Conservation (phyloP, 164 flowering plant species). For the Piper longum region DNA sequence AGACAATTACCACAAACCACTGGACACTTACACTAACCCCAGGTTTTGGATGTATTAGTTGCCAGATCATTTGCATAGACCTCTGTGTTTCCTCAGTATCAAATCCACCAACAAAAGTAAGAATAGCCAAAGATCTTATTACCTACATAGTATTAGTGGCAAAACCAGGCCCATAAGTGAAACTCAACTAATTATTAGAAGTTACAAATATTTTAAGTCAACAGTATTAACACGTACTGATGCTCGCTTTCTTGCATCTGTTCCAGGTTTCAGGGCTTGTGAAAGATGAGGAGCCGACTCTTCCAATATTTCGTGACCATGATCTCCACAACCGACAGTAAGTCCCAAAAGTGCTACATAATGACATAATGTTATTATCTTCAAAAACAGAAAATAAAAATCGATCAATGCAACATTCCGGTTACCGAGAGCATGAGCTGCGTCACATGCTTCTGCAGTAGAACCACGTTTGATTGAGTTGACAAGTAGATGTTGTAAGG, state of each 20-base stretch:
- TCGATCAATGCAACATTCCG: neutral
- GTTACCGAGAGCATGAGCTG: conserved; percentile 58
- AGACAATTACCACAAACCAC: neutral
- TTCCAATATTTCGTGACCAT: conserved; percentile 58
- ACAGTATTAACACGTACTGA: conserved; percentile 23
- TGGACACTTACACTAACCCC: conserved; percentile 45
- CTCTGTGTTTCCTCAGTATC: conserved; percentile 51
- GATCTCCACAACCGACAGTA: conserved; percentile 55
- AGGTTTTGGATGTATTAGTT: conserved; percentile 53
- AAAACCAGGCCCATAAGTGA: neutral
- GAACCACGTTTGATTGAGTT: conserved; percentile 63
- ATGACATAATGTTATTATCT: neutral
- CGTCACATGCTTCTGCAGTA: conserved; percentile 49
- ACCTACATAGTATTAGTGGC: conserved; percentile 20
- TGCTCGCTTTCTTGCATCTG: conserved; percentile 34
- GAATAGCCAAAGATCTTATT: conserved; percentile 63
- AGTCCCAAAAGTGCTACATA: conserved; percentile 56
- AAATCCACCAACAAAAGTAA: conserved; percentile 73
- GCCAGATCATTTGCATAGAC: conserved; percentile 79
- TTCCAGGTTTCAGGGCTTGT: conserved; percentile 50
- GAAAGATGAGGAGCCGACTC: conserved; percentile 44
- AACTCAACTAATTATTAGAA: too few species aligned
- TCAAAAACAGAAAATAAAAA: neutral
- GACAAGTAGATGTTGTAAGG: conserved; percentile 58
- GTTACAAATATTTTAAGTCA: neutral